Conservation (phyloP, 306 rosid species). For the Prunus kanzakura region DNA sequence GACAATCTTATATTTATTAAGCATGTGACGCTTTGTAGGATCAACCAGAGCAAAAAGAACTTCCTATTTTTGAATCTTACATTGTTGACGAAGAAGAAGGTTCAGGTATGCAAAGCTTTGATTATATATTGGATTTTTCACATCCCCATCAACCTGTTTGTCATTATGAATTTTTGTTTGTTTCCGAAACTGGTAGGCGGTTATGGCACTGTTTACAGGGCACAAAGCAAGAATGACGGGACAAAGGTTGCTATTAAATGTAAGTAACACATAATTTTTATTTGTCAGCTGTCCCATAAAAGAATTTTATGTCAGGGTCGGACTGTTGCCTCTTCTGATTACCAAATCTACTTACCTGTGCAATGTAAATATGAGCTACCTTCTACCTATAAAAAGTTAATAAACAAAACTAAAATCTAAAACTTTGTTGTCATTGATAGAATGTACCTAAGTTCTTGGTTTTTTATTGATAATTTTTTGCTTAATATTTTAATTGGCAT, state of each 20-base stretch:
- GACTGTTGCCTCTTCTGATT: neutral
- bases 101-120: conserved; percentile 46
- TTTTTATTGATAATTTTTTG: neutral
- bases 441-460: neutral
- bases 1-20: neutral
- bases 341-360: neutral
- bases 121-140: neutral
- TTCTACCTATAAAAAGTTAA: neutral
- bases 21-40: conserved; percentile 23
- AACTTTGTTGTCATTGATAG: neutral
- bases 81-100: conserved; percentile 72
- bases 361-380: neutral
- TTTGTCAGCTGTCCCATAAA: neutral
- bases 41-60: conserved; percentile 39
- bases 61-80: conserved; percentile 55
- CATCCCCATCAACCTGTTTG: neutral
- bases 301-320: neutral
- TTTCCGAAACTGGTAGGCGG: conserved; percentile 49
- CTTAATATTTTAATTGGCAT: neutral
- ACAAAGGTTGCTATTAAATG: conserved; percentile 64
- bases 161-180: neutral
- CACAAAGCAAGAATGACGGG: conserved; percentile 49
- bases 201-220: conserved; percentile 77
- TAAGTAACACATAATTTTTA: conserved; percentile 21
- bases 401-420: neutral